Conservation (phyloP, 2,329 filamentous ascomycete species). For the Periconia sp. region DNA sequence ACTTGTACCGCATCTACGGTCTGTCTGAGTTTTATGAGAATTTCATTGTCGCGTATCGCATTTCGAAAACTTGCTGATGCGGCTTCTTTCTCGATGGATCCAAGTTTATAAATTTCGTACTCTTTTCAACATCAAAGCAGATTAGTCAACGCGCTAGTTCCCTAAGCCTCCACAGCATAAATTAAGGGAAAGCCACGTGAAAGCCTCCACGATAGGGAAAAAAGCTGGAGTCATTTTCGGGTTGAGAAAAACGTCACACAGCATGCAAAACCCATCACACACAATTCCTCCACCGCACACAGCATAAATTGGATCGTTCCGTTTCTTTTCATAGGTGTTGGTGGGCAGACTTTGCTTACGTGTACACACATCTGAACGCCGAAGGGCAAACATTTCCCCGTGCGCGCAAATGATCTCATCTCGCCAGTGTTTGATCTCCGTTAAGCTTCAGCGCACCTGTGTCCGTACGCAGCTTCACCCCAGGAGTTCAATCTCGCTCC, state of each 20-base stretch:
- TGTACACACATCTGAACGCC: neutral
- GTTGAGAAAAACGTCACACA: neutral
- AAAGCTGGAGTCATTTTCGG: too few relatives aligned
- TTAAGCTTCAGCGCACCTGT: neutral
- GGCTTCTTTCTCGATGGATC: too few relatives aligned
- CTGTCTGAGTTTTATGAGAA: too few relatives aligned
- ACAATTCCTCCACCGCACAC: neutral
- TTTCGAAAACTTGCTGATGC: too few relatives aligned
- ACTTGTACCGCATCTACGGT: too few relatives aligned
- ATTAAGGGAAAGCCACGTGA: too few relatives aligned
- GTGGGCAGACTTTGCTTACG: neutral
- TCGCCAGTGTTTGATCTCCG: slow-evolving; percentile 15
- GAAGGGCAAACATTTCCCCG: slow-evolving; percentile 4
- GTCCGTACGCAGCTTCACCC: slow-evolving; percentile 1
- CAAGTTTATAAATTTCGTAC: too few relatives aligned
- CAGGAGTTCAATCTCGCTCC: slow-evolving; percentile 7
- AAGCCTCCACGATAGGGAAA: too few relatives aligned
- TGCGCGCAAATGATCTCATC: slow-evolving; percentile 20
- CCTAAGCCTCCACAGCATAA: too few relatives aligned
- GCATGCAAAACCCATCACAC: neutral
- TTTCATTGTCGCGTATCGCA: too few relatives aligned
- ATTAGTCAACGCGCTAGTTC: too few relatives aligned
- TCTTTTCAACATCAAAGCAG: too few relatives aligned
- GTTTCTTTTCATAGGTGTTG: neutral
- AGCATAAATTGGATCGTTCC: neutral